Percentiles rank a stretch among this genome's conserved stretches.
phyloP scores from a whole-genome alignment of 345 rosid species.

The Adansonia digitata region DNA sequence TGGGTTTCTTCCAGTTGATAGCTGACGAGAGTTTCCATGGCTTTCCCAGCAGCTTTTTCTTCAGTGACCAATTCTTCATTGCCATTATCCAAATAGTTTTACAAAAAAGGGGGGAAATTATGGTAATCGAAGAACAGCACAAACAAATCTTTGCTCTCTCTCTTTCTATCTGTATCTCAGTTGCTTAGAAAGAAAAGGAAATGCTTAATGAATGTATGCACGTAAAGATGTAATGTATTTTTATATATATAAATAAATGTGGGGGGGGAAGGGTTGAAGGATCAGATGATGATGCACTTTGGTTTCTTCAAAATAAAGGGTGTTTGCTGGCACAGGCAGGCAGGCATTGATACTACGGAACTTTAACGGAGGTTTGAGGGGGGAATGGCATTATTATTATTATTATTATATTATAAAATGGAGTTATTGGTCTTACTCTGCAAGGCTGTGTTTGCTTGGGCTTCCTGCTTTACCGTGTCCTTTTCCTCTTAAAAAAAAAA shows the following conservation, averaged over 20 bases:
- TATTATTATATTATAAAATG: not conserved
- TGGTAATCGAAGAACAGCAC: not conserved
- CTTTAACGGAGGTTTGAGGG: not conserved
- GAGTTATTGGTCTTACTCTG: not conserved
- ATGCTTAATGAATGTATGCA: not conserved
- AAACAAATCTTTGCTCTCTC: not conserved
- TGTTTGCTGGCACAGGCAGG: constrained; percentile 8
- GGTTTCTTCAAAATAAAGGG: not conserved
- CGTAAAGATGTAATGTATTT: too few relatives aligned
- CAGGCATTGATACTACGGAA: not conserved
- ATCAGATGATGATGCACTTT: not conserved
- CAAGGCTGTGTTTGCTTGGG: not conserved
- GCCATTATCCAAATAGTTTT: not conserved
- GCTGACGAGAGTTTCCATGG: constrained; percentile 16
- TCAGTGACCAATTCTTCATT: constrained; percentile 11
- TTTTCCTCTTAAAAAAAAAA: too few relatives aligned
- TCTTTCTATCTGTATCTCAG: not conserved
- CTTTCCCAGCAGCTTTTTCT: constrained; percentile 20
- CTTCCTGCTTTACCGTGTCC: not conserved
- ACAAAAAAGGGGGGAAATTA: not conserved
- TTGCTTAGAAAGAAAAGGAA: not conserved
- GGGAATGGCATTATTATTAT: not conserved
- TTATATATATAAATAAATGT: not conserved
- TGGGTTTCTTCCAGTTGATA: constrained; percentile 24
- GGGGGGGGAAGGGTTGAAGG: not conserved